These are phyloP conservation scores for Cercospora canescens DNA, from an alignment of 2,329 filamentous ascomycete genomes.

Conservation along the genomic window DNA sequence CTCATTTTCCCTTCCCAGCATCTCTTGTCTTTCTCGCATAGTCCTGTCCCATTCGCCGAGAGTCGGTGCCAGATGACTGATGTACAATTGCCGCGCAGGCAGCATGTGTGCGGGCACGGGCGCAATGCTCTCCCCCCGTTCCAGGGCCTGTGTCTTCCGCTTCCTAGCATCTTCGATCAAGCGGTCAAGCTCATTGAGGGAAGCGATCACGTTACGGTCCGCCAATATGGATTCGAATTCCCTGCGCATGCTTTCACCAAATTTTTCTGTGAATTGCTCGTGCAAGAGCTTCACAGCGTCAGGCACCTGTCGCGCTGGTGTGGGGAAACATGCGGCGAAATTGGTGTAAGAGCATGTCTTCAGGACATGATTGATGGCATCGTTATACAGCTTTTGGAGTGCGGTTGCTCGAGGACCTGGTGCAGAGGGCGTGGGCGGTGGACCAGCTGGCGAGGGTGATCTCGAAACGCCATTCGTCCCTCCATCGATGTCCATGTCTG, in stretches of 20 bases:
- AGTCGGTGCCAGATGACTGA: conserved; percentile 60
- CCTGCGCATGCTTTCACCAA: conserved; percentile 51
- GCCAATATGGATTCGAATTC: conserved; percentile 63
- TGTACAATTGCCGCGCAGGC: conserved; percentile 56
- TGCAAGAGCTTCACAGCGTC: conserved; percentile 58
- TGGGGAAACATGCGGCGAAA: conserved; percentile 65
- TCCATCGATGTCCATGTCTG: conserved; percentile 19
- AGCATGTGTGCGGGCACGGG: conserved; percentile 58
- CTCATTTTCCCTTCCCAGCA: conserved; percentile 55
- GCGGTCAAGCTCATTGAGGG: conserved; percentile 62
- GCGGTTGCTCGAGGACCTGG: conserved; percentile 62
- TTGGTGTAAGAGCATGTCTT: conserved; percentile 62
- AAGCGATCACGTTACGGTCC: conserved; percentile 57
- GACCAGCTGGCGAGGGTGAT: conserved; percentile 21
- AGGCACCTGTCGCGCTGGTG: conserved; percentile 58
- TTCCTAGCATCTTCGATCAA: conserved; percentile 59
- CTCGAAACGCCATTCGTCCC: conserved; percentile 9
- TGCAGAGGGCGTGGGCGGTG: conserved; percentile 53
- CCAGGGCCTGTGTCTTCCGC: conserved; percentile 48
- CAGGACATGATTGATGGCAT: conserved; percentile 60
- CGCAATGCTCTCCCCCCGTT: conserved; percentile 38
- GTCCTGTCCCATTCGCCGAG: conserved; percentile 52
- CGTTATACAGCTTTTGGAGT: conserved; percentile 60
- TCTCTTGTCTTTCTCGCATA: conserved; percentile 51
- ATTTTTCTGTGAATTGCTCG: conserved; percentile 58